These are phyloP conservation scores for Spencermartinsiella ligniputridi DNA, from an alignment of 1,139 yeast genomes.

Conservation along the genomic window DNA sequence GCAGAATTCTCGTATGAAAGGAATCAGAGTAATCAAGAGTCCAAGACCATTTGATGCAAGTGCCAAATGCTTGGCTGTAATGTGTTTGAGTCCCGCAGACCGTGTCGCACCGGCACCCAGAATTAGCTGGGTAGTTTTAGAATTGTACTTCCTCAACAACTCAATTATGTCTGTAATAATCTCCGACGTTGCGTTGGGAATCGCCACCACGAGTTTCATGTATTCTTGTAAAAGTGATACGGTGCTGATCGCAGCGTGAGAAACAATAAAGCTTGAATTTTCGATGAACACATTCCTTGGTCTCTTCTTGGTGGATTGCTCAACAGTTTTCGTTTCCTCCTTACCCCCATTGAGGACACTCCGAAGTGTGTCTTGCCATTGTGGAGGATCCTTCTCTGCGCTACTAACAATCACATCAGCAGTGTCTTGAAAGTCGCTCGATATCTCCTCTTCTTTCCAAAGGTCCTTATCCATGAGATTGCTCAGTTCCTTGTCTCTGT, in stretches of 20 bases:
- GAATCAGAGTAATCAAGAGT: slow-evolving; percentile 38
- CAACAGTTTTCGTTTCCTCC: slow-evolving; percentile 1
- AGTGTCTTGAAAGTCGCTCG: slow-evolving; percentile 45
- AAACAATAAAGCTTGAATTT: slow-evolving; percentile 39
- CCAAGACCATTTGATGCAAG: slow-evolving; percentile 59
- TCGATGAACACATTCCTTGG: slow-evolving; percentile 32
- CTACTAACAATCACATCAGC: slow-evolving; percentile 55
- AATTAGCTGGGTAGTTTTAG: slow-evolving; percentile 58
- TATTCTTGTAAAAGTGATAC: slow-evolving; percentile 46
- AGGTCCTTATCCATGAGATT: slow-evolving; percentile 58
- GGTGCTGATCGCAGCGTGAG: slow-evolving; percentile 32
- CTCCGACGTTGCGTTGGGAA: slow-evolving; percentile 46
- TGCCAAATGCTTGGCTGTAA: slow-evolving; percentile 70
- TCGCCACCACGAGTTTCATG: slow-evolving; percentile 44
- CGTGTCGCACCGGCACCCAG: slow-evolving; percentile 75
- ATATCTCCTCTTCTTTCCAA: slow-evolving; percentile 70
- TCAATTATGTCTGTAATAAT: slow-evolving; percentile 41
- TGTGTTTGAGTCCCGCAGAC: slow-evolving; percentile 70
- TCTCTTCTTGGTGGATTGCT: slow-evolving; percentile 14
- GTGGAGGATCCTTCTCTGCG: slow-evolving; percentile 44
- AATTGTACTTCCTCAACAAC: slow-evolving; percentile 49
- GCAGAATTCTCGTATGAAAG: slow-evolving; percentile 33
- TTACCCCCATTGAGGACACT: slow-evolving; percentile 8
- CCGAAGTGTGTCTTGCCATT: slow-evolving; percentile 40
- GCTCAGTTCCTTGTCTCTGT: slow-evolving; percentile 44